Percentiles rank a stretch among this genome's conserved stretches.
phyloP scores from a whole-genome alignment of 257 asterid genomes.

The Jasminum sambac region DNA sequence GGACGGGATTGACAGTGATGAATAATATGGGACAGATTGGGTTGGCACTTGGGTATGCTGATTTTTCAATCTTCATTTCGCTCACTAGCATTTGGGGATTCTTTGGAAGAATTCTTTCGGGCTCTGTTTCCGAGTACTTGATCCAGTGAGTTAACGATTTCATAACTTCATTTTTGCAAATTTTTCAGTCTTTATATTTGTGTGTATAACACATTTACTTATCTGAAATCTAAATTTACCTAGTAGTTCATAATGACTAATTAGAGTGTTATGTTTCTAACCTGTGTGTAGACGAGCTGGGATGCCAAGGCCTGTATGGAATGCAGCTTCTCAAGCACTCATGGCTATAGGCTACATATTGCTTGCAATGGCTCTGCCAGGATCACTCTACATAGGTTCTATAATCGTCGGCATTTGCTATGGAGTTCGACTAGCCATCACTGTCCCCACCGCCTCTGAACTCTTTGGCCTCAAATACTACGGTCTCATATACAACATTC shows the following conservation, averaged over 20 bases:
- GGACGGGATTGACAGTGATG: slow-evolving; percentile 93
- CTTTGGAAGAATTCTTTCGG: slow-evolving; percentile 87
- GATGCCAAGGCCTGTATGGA: slow-evolving; percentile 76
- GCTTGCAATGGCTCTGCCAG: slow-evolving; percentile 64
- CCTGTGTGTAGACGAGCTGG: slow-evolving; percentile 45
- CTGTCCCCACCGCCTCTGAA: slow-evolving; percentile 68
- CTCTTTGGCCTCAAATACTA: slow-evolving; percentile 74
- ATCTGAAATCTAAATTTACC: not conserved
- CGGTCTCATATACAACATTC: slow-evolving; percentile 71
- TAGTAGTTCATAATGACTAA: not conserved
- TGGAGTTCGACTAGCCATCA: slow-evolving; percentile 63
- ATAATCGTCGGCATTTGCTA: slow-evolving; percentile 65
- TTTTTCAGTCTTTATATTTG: not conserved
- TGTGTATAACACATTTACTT: not conserved
- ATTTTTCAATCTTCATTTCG: slow-evolving; percentile 91
- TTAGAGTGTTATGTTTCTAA: not conserved
- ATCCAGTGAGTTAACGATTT: slow-evolving; percentile 58
- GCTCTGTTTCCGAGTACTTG: slow-evolving; percentile 77
- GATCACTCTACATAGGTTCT: slow-evolving; percentile 71
- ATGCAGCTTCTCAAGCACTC: slow-evolving; percentile 68
- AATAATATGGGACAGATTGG: slow-evolving; percentile 95
- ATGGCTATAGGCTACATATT: slow-evolving; percentile 62
- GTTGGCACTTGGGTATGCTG: slow-evolving; percentile 78
- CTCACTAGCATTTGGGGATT: slow-evolving; percentile 95
- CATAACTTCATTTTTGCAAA: not conserved